phyloP scores from a whole-genome alignment of 2,329 filamentous ascomycete genomes.

The Colletotrichum trifolii region DNA sequence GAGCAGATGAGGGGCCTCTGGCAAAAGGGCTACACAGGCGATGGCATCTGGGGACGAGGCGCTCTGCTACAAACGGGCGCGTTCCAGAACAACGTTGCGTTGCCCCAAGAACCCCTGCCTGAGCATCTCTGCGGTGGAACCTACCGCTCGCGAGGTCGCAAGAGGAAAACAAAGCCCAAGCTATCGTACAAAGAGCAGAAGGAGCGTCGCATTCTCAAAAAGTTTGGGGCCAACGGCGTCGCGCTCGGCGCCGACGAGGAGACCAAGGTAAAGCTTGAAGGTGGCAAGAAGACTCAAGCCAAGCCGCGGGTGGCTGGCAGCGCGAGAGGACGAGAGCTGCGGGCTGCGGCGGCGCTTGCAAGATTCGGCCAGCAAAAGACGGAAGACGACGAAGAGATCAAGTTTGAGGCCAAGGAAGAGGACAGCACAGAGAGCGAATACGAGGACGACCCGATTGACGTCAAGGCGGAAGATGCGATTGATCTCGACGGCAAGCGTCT shows the following conservation, averaged over 20 bases:
- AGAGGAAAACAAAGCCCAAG: conserved; percentile 66
- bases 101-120: conserved; percentile 67
- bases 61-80: conserved; percentile 69
- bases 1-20: conserved; percentile 78
- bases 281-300: conserved; percentile 68
- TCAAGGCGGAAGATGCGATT: conserved; percentile 62
- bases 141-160: conserved; percentile 68
- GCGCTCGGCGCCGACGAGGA: conserved; percentile 76
- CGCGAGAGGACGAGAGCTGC: conserved; percentile 77
- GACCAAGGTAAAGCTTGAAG: conserved; percentile 73
- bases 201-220: conserved; percentile 77
- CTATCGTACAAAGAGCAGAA: conserved; percentile 78
- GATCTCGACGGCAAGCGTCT: conserved; percentile 74
- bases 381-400: conserved; percentile 53
- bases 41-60: conserved; percentile 85
- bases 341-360: conserved; percentile 81
- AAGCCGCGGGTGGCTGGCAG: conserved; percentile 82
- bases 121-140: conserved; percentile 86
- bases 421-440: conserved; percentile 56
- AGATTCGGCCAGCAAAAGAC: conserved; percentile 73
- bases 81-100: conserved; percentile 65
- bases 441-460: conserved; percentile 57
- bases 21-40: conserved; percentile 77
- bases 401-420: conserved; percentile 46
- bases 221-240: conserved; percentile 79